Percentiles rank a stretch among this genome's conserved stretches.
phyloP scores from a whole-genome alignment of 768 basidiomycete species.

The Mycena venus region DNA sequence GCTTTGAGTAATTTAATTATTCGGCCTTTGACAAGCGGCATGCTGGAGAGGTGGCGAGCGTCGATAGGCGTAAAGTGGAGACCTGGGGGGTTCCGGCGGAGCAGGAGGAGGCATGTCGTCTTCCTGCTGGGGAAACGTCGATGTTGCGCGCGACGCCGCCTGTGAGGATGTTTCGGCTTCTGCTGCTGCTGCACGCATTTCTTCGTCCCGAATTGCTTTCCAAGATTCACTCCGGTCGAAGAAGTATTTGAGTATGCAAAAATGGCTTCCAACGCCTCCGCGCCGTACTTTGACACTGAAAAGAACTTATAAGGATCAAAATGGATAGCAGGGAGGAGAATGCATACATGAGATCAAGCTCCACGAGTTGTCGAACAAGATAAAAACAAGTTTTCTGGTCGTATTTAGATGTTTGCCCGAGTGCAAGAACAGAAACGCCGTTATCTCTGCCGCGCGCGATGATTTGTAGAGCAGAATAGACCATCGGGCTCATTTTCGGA shows the following conservation, averaged over 20 bases:
- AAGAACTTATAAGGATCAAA: conserved; percentile 1
- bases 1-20: conserved; percentile 79
- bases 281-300: conserved; percentile 81
- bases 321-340: neutral
- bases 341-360: conserved; percentile 80
- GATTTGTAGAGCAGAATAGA: conserved; percentile 86
- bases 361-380: conserved; percentile 80
- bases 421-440: conserved; percentile 83
- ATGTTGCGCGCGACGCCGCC: neutral
- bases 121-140: conserved; percentile 50
- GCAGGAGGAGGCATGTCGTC: conserved; percentile 48
- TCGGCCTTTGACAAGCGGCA: conserved; percentile 78
- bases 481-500: conserved; percentile 85
- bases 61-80: conserved; percentile 82
- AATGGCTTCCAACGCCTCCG: conserved; percentile 82
- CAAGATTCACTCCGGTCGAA: conserved; percentile 82
- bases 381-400: conserved; percentile 94
- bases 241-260: conserved; percentile 88
- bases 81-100: conserved; percentile 26
- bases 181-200: conserved; percentile 56
- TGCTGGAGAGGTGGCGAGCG: conserved; percentile 81
- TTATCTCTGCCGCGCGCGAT: conserved; percentile 85
- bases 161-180: conserved; percentile 34
- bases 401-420: conserved; percentile 84
- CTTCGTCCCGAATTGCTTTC: conserved; percentile 82